Evolutionary conservation across 805 yeast genomes (phyloP).

Genomic region (fission yeast (Schizosaccharomyces pombe)): DNA sequence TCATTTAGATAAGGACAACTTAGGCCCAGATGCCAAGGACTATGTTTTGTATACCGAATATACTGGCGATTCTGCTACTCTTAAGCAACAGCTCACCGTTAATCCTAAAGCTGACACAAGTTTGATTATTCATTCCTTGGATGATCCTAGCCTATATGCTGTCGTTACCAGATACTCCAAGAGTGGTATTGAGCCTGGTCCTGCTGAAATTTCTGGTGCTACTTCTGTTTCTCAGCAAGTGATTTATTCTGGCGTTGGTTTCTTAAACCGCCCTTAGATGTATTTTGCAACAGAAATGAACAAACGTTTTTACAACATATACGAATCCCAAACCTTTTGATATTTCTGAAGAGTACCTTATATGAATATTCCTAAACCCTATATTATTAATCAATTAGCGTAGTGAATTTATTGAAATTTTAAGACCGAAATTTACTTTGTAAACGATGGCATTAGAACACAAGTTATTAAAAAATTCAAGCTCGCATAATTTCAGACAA

Average conservation of each 20-base stretch:
- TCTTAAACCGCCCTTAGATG: neutral
- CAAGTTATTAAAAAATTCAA: too few species aligned
- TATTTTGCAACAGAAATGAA: too few species aligned
- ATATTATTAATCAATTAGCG: too few species aligned
- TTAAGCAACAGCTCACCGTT: neutral
- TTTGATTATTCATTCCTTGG: neutral
- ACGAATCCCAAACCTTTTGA: neutral
- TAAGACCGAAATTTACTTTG: too few species aligned
- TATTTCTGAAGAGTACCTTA: too few species aligned
- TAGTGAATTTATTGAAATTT: too few species aligned
- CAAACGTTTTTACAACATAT: neutral
- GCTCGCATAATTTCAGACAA: too few species aligned
- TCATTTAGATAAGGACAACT: neutral
- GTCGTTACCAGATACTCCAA: neutral
- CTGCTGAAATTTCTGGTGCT: neutral
- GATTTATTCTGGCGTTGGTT: neutral
- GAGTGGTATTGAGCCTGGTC: neutral
- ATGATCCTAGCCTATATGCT: neutral
- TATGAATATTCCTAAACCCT: too few species aligned
- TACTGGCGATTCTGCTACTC: neutral
- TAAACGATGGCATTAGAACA: too few species aligned
- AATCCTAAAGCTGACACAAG: neutral
- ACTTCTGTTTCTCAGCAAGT: neutral
- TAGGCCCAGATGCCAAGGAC: neutral
- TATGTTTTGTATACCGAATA: neutral